Evolutionary conservation across 768 basidiomycete genomes (phyloP), one percentile per base, ranked within the genome.

Genomic region (Cystoderma amianthinum): DNA sequence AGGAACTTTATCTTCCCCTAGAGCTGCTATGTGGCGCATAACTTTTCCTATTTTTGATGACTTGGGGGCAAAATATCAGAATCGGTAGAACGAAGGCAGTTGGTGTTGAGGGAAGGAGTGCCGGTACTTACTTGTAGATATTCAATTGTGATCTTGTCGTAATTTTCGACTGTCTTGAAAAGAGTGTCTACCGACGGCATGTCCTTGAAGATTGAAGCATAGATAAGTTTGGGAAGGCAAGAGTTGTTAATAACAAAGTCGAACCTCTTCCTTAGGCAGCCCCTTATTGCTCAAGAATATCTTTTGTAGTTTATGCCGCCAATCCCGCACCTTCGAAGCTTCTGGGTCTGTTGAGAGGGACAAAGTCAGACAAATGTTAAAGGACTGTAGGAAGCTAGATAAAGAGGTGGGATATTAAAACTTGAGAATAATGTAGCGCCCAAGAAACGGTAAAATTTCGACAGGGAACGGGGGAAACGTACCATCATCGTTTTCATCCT

Each of bases 401-500:
- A n/a, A n/a, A n/a, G n/a, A n/a, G n/a, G n/a, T n/a, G n/a, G n/a
- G n/a, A n/a, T n/a, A n/a, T n/a, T n/a, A n/a, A n/a, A n/a, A n/a
- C n/a, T n/a, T n/a, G n/a, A n/a, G n/a, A n/a, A n/a, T n/a, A n/a
- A n/a, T 11, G 16, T 21, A 13, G 32, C 15, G 11, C 16, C 5
- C 6, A 5, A 23, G 13, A 33, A 19, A 35, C 39, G 36, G 11
- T 25, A 30, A 40, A 41, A 43, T 41, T 9, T 10, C 10, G 32
- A 25, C 39, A 47, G n/a, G n/a, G n/a, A n/a, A n/a, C n/a, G n/a
- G n/a, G n/a, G n/a, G n/a, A n/a, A n/a, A 51, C 78, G 59, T 50
- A 82, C 82, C 64, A 53, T 83, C 82, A 36, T 83, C 80, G 23
- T 69, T 73, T 25, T 76, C 76, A 3, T 71, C 75, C 30, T 81